phyloP scores from a whole-genome alignment of 768 basidiomycete species.

The Leccinum longicurvipes region DNA sequence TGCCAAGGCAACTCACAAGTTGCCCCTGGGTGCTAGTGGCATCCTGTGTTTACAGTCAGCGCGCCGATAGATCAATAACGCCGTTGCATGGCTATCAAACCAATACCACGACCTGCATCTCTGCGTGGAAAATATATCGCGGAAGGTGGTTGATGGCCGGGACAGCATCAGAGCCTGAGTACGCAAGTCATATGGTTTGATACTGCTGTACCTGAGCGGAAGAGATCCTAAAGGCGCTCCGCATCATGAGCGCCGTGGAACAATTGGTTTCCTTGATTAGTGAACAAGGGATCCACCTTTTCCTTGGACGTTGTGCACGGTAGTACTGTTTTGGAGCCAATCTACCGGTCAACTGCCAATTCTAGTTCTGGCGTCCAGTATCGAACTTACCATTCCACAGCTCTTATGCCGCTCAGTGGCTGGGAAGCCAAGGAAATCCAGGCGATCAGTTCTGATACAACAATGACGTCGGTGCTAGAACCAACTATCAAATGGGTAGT shows the following conservation, averaged over 20 bases:
- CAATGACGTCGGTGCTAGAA: slow-evolving; percentile 60
- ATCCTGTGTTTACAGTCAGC: slow-evolving; percentile 53
- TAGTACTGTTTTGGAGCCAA: slow-evolving; percentile 28
- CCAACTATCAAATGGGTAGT: slow-evolving; percentile 68
- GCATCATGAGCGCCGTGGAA: slow-evolving; percentile 57
- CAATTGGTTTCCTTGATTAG: no score
- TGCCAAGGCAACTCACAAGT: slow-evolving; percentile 36
- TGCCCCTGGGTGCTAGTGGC: slow-evolving; percentile 34
- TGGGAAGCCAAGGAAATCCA: slow-evolving; percentile 64
- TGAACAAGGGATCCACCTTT: slow-evolving; percentile 53
- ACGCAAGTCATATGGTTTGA: slow-evolving; percentile 7
- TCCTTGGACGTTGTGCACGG: slow-evolving; percentile 57
- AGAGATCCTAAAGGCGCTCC: slow-evolving; percentile 56
- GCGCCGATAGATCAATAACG: slow-evolving; percentile 51
- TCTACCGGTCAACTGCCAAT: slow-evolving; percentile 32
- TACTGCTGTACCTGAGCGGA: slow-evolving; percentile 53
- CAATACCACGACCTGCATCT: slow-evolving; percentile 47
- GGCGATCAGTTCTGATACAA: slow-evolving; percentile 64
- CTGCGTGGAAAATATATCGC: slow-evolving; percentile 40
- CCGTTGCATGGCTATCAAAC: slow-evolving; percentile 33
- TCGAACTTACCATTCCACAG: slow-evolving; percentile 50
- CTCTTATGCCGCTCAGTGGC: slow-evolving; percentile 48
- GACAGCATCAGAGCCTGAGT: neutral
- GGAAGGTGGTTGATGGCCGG: slow-evolving; percentile 36
- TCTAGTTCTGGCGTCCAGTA: slow-evolving; percentile 57